Percentiles rank a stretch among this genome's conserved stretches.
These are phyloP conservation scores for Neurospora crassa DNA, from an alignment of 2,329 filamentous ascomycete species.

Conservation along the genomic window DNA sequence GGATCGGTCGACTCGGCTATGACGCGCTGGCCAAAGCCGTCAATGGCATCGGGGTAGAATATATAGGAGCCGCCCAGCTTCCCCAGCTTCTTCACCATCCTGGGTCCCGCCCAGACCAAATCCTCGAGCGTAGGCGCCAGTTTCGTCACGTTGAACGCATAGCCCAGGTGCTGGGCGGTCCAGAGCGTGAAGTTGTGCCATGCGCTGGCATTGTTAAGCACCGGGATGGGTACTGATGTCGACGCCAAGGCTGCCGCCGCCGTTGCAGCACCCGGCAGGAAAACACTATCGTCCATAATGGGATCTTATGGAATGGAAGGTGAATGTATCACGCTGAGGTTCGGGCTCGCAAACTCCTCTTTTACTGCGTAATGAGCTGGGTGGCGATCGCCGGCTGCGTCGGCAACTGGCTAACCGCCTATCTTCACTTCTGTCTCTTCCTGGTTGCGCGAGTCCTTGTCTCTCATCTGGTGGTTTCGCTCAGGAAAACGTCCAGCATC, in stretches of 20 bases:
- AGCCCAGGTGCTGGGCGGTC: constrained; percentile 34
- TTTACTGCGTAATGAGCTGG: not conserved
- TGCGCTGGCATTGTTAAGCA: constrained; percentile 31
- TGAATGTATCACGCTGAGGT: not conserved
- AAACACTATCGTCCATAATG: not conserved
- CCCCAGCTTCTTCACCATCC: constrained; percentile 59
- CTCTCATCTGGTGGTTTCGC: not conserved
- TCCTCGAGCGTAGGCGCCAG: constrained; percentile 58
- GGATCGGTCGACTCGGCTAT: constrained; percentile 49
- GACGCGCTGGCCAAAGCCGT: constrained; percentile 48
- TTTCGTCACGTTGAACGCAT: constrained; percentile 45
- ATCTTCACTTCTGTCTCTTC: not conserved
- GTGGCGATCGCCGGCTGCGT: not conserved
- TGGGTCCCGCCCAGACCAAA: constrained; percentile 58
- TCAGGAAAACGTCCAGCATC: not conserved
- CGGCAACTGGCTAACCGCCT: not conserved
- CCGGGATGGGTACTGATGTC: constrained; percentile 11
- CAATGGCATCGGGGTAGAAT: constrained; percentile 48
- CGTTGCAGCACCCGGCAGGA: constrained; percentile 8
- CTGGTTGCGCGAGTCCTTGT: not conserved
- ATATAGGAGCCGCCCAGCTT: constrained; percentile 53
- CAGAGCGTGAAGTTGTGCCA: constrained; percentile 48
- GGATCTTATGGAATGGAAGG: not conserved
- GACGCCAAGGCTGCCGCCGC: constrained; percentile 10
- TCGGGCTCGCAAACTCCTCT: not conserved